phyloP scores from a whole-genome alignment of 2,329 filamentous ascomycete species.

The Penicillium crustosum region DNA sequence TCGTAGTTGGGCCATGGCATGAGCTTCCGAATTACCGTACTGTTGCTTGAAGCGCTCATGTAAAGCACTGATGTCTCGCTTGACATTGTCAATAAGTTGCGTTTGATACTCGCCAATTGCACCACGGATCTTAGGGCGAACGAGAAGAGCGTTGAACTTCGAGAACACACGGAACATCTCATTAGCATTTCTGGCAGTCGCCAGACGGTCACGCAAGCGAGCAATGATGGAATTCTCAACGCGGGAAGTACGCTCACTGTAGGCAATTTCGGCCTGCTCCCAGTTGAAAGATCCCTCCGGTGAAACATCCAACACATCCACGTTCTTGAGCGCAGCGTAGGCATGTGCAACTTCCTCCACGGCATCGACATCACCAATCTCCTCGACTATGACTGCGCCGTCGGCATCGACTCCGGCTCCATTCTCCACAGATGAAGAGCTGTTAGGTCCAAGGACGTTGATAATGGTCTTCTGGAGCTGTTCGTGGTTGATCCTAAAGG shows the following conservation, averaged over 20 bases:
- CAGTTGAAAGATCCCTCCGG: slow-evolving; percentile 85
- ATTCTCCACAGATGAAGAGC: slow-evolving; percentile 55
- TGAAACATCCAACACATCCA: slow-evolving; percentile 91
- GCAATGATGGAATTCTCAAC: slow-evolving; percentile 99
- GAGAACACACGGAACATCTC: slow-evolving; percentile 99
- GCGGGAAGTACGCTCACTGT: slow-evolving; percentile 94
- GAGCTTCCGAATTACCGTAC: slow-evolving; percentile 95
- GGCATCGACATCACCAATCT: slow-evolving; percentile 95
- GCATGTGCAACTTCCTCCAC: slow-evolving; percentile 94
- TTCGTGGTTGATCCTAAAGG: slow-evolving; percentile 95
- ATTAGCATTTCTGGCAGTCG: slow-evolving; percentile 93
- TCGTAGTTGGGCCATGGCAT: slow-evolving; percentile 95
- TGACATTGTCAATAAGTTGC: slow-evolving; percentile 96
- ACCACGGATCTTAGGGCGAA: slow-evolving; percentile 97
- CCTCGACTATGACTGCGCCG: slow-evolving; percentile 74
- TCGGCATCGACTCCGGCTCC: slow-evolving; percentile 48
- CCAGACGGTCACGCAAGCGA: slow-evolving; percentile 83
- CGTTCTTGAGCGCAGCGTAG: slow-evolving; percentile 89
- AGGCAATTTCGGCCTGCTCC: slow-evolving; percentile 90
- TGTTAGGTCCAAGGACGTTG: slow-evolving; percentile 84
- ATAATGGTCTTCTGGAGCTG: slow-evolving; percentile 95
- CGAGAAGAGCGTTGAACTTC: slow-evolving; percentile 98
- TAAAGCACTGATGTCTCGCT: slow-evolving; percentile 86
- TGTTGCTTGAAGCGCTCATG: slow-evolving; percentile 99
- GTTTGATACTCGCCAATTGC: slow-evolving; percentile 98